Conservation (phyloP, 2,329 filamentous ascomycete species). For the Penicillium paneum region DNA sequence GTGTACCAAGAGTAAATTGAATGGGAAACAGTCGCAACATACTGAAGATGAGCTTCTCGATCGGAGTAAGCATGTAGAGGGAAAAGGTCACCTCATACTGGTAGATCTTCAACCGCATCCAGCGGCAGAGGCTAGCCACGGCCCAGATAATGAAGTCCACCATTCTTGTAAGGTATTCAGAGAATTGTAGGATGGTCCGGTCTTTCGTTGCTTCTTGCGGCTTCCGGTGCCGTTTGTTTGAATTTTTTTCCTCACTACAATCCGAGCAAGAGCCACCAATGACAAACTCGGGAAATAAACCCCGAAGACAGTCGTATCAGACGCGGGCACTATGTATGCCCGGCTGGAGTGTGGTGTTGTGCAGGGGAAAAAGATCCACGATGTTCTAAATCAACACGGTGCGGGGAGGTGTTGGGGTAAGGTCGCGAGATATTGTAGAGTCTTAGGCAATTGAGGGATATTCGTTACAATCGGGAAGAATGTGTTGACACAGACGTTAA, state of each 20-base stretch:
- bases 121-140: constrained; percentile 63
- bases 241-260: background rate
- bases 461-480: background rate
- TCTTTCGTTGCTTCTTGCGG: background rate
- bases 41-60: constrained; percentile 98
- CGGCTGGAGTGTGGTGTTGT: background rate
- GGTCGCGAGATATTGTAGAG: background rate
- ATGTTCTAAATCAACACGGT: background rate
- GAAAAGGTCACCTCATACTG: constrained; percentile 97
- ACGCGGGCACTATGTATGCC: background rate
- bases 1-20: background rate
- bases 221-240: background rate
- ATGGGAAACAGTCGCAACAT: constrained; percentile 39
- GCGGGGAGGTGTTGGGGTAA: background rate
- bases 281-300: background rate
- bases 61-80: constrained; percentile 94
- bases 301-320: background rate
- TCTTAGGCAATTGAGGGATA: background rate
- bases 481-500: background rate
- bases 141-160: constrained; percentile 32
- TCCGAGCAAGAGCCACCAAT: background rate
- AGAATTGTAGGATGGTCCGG: background rate
- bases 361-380: background rate
- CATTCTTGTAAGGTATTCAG: constrained; percentile 20
- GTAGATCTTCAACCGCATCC: constrained; percentile 93